Conservation (phyloP, 2,329 filamentous ascomycete species). For the Ceratocystis smalleyi region DNA sequence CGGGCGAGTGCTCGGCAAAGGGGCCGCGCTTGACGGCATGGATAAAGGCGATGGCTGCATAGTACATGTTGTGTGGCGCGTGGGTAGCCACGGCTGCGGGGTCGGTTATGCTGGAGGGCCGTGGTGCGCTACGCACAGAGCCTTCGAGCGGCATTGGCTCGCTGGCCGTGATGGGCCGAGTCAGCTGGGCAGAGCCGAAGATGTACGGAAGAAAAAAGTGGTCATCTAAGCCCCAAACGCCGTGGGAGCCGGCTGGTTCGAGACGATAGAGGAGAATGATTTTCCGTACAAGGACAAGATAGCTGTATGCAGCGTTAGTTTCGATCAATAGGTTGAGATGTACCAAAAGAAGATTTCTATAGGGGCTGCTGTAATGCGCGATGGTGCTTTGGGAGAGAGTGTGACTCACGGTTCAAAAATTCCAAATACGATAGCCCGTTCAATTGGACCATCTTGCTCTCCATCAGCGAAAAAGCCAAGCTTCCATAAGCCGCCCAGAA, state of each 20-base stretch:
- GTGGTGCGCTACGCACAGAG: conserved; percentile 55
- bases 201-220: conserved; percentile 91
- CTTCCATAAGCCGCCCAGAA: conserved; percentile 82
- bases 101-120: conserved; percentile 54
- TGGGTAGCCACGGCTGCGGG: conserved; percentile 47
- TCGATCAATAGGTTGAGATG: background rate
- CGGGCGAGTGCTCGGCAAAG: conserved; percentile 94
- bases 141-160: conserved; percentile 62
- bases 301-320: conserved; percentile 33
- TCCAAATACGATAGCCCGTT: conserved; percentile 66
- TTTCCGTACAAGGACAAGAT: conserved; percentile 62
- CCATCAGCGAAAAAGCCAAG: conserved; percentile 59
- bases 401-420: conserved; percentile 62
- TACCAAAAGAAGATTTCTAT: background rate
- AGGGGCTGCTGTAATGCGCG: background rate
- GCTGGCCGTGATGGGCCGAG: conserved; percentile 47
- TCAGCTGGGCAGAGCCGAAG: conserved; percentile 82
- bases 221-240: conserved; percentile 97
- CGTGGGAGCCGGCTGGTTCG: conserved; percentile 89
- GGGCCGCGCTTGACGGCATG: conserved; percentile 92
- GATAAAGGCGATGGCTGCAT: conserved; percentile 90
- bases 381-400: background rate
- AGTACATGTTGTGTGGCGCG: conserved; percentile 67
- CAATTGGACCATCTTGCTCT: conserved; percentile 37
- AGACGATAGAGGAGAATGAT: conserved; percentile 84